Base-by-base conservation (phyloP, 192 early-diverging fungal species). In the Spizellomyces punctatus region DNA sequence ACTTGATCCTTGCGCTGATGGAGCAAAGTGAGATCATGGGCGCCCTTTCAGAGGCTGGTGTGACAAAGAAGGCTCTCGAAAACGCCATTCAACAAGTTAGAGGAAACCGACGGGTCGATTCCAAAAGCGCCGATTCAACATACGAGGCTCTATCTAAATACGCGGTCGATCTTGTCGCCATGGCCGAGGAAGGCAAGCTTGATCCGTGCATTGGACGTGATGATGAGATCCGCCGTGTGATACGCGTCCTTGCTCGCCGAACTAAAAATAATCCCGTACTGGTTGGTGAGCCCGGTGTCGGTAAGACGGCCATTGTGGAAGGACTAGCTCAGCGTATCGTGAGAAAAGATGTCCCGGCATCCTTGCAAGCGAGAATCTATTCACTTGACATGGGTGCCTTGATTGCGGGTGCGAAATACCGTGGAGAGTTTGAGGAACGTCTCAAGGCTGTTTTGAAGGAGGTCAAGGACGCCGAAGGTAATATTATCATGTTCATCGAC, bases 381-480 rank as follows among this genome's bases (percentile, higher is more conserved):
- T 94, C 93, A 1, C 87, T 99, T 57, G 97, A 99, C 78, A 98
- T 99, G 95, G 96, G 94, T 48, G 92, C 97, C 16, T 49, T 87
- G 45, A 82, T 92, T 68, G 96, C 97, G 6, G 97, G 97, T 49
- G 92, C 96, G 49, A 96, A 96, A 80, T 98, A 95, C 79, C 90
- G 93, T 58, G 97, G 97, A 69, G 95, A 99, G 85, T 99, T 98
- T 68, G 97, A 99, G 76, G 96, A 98, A 76, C 90, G 97, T 27
- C 87, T 99, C 48, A 98, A 99, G 88, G 85, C 93, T 0, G 92
- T 99, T 8, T 84, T 99, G 49, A 95, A 96, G 75, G 96, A 99
- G 81, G 91, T 97, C 63, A 92, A 91, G 67, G 92, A 97, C 36
- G 89, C 94, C 21, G 85, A 91, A 46, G 93, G 91, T 45, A 89